phyloP scores from a whole-genome alignment of 2,329 filamentous ascomycete species.

The Aphanoascus verrucosus region DNA sequence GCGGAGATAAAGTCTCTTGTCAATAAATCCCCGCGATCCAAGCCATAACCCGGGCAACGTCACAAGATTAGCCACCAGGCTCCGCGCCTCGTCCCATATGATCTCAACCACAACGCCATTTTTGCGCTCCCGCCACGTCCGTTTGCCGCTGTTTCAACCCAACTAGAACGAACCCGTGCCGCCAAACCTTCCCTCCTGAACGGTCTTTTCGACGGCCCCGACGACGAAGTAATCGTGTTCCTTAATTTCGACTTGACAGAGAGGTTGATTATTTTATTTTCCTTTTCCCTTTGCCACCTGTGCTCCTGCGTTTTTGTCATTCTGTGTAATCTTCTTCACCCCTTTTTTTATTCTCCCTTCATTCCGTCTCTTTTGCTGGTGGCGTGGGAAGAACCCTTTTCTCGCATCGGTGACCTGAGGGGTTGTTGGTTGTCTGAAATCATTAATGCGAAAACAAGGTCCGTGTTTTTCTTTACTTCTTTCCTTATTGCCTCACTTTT shows the following conservation, averaged over 20 bases:
- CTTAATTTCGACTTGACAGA: constrained; percentile 3
- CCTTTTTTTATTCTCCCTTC: constrained; percentile 17
- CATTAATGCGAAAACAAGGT: constrained; percentile 17
- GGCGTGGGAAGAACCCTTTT: background rate
- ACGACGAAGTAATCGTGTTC: constrained; percentile 1
- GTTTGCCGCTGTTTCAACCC: background rate
- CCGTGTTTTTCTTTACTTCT: constrained; percentile 13
- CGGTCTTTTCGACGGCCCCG: background rate
- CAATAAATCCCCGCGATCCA: constrained; percentile 3
- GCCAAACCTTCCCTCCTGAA: background rate
- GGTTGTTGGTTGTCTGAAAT: constrained; percentile 18
- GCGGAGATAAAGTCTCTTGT: constrained; percentile 58
- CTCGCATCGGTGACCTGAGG: constrained; percentile 9
- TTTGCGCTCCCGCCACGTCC: background rate
- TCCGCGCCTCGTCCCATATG: background rate
- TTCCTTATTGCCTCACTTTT: constrained; percentile 7
- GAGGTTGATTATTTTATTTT: background rate
- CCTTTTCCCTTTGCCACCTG: background rate
- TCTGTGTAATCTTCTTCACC: constrained; percentile 10
- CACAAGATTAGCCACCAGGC: background rate
- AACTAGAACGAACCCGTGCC: background rate
- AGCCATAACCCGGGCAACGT: background rate
- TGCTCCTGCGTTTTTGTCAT: constrained; percentile 1
- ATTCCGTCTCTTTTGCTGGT: constrained; percentile 8
- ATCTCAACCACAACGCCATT: background rate